A percentile compares a stretch with the other conserved stretches of the same genome.
phyloP scores from a whole-genome alignment of 306 rosid genomes.

The Fagus sylvatica region DNA sequence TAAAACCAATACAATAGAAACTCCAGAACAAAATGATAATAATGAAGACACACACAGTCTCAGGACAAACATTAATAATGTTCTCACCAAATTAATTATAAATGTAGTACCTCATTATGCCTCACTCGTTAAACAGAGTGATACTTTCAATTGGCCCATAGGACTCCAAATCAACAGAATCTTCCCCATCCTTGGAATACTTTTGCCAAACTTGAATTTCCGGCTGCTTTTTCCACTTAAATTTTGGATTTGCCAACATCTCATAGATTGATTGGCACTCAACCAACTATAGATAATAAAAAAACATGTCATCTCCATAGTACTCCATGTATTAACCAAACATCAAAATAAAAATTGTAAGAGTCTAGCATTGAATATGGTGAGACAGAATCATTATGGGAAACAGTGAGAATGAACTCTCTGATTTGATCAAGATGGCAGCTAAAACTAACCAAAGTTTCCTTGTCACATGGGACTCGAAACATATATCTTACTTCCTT shows the following conservation, averaged over 20 bases:
- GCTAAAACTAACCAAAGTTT: not conserved
- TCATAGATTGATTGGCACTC: slow-evolving; percentile 96
- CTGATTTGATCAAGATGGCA: not conserved
- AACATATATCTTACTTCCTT: not conserved
- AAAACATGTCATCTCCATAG: slow-evolving; percentile 22
- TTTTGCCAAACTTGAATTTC: slow-evolving; percentile 83
- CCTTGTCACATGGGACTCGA: not conserved
- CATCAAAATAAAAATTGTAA: not conserved
- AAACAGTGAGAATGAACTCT: not conserved
- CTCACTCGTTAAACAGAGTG: slow-evolving; percentile 62
- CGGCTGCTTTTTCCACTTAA: slow-evolving; percentile 72
- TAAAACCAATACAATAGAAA: not conserved
- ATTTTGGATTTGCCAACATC: slow-evolving; percentile 82
- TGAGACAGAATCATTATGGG: not conserved
- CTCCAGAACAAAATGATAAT: not conserved
- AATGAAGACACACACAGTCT: not conserved
- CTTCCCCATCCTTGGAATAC: slow-evolving; percentile 49
- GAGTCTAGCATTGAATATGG: not conserved
- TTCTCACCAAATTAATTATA: too few species aligned
- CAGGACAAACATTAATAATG: too few species aligned
- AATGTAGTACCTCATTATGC: slow-evolving; percentile 62
- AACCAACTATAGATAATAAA: slow-evolving; percentile 58
- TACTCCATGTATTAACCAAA: slow-evolving; percentile 25
- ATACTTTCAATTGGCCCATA: slow-evolving; percentile 55
- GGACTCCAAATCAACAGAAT: slow-evolving; percentile 56